Evolutionary conservation across 2,329 filamentous ascomycete species (phyloP).

Genomic region (Fusarium setosum): DNA sequence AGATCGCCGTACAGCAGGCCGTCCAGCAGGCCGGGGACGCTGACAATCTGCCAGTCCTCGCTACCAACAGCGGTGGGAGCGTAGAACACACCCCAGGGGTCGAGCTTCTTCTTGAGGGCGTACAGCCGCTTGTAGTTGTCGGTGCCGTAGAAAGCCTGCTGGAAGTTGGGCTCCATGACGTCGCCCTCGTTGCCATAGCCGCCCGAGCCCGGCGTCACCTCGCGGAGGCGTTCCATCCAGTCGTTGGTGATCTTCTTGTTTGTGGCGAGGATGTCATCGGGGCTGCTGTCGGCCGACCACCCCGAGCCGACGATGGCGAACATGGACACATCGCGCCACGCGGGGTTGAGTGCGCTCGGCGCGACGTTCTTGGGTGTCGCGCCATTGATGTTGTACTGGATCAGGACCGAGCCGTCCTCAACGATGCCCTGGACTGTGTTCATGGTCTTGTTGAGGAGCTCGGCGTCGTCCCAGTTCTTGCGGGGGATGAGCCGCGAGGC

Average conservation of each 20-base stretch:
- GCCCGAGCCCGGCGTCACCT: constrained; percentile 34
- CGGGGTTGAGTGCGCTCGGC: constrained; percentile 54
- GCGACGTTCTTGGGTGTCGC: constrained; percentile 26
- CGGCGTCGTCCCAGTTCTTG: constrained; percentile 36
- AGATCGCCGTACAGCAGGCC: constrained; percentile 14
- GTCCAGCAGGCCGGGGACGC: constrained; percentile 6
- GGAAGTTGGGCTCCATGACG: constrained; percentile 46
- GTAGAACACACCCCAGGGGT: constrained; percentile 44
- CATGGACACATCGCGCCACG: constrained; percentile 56
- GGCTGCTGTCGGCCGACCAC: constrained; percentile 22
- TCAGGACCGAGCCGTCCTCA: constrained; percentile 38
- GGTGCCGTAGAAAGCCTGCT: constrained; percentile 45
- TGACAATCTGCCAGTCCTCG: constrained; percentile 26
- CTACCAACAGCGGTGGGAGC: constrained; percentile 29
- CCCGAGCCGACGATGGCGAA: constrained; percentile 45
- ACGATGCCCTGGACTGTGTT: constrained; percentile 32
- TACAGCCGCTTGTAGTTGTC: constrained; percentile 42
- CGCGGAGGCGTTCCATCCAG: constrained; percentile 23
- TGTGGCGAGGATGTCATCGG: constrained; percentile 30
- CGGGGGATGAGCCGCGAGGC: constrained; percentile 56
- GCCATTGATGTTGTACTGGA: constrained; percentile 40
- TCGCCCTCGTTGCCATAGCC: constrained; percentile 49
- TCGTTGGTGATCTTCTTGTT: constrained; percentile 41
- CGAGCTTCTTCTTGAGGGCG: constrained; percentile 47
- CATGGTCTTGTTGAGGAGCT: constrained; percentile 34